These are phyloP conservation scores for Moesziomyces aphidis DNA, from an alignment of 1,284 basidiomycete genomes.

Conservation along the genomic window DNA sequence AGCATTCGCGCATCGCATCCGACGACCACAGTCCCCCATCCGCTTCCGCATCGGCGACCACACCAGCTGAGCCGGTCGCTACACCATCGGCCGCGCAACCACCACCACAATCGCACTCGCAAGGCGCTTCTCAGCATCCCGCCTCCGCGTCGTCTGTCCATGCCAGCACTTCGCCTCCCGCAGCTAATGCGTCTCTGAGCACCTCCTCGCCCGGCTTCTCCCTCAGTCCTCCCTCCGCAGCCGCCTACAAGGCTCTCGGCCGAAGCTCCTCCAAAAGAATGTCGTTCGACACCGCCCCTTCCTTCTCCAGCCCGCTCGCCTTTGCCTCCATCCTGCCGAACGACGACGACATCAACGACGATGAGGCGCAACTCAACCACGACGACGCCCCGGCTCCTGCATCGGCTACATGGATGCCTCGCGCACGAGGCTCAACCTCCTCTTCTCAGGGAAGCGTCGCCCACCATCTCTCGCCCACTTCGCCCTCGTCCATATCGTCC, in stretches of 20 bases:
- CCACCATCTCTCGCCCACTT: slow-evolving; percentile 29
- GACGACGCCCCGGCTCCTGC: slow-evolving; percentile 2
- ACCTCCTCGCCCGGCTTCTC: slow-evolving; percentile 27
- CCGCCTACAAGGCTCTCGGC: slow-evolving; percentile 34
- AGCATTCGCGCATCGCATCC: slow-evolving; percentile 28
- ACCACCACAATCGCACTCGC: slow-evolving; percentile 4
- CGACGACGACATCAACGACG: slow-evolving; percentile 48
- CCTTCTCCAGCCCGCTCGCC: slow-evolving; percentile 65
- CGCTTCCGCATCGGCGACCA: neutral
- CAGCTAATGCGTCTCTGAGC: slow-evolving; percentile 18
- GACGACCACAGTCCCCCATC: neutral
- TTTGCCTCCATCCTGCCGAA: slow-evolving; percentile 57
- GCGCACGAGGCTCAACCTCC: slow-evolving; percentile 18
- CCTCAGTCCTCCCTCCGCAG: slow-evolving; percentile 28
- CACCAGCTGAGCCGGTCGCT: neutral
- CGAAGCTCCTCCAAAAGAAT: slow-evolving; percentile 47
- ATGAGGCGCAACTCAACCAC: slow-evolving; percentile 20
- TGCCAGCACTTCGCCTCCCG: slow-evolving; percentile 32
- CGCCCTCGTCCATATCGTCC: slow-evolving; percentile 35
- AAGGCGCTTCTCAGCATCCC: slow-evolving; percentile 1
- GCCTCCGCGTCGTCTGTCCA: slow-evolving; percentile 19
- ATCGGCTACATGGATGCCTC: slow-evolving; percentile 5
- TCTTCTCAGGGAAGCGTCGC: slow-evolving; percentile 28
- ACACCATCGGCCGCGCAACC: neutral
- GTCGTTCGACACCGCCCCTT: slow-evolving; percentile 58